Percentiles rank a stretch among this genome's conserved stretches.
Evolutionary conservation across 148 eudicot genomes (phyloP).

Genomic region (Arctostaphylos glauca): DNA sequence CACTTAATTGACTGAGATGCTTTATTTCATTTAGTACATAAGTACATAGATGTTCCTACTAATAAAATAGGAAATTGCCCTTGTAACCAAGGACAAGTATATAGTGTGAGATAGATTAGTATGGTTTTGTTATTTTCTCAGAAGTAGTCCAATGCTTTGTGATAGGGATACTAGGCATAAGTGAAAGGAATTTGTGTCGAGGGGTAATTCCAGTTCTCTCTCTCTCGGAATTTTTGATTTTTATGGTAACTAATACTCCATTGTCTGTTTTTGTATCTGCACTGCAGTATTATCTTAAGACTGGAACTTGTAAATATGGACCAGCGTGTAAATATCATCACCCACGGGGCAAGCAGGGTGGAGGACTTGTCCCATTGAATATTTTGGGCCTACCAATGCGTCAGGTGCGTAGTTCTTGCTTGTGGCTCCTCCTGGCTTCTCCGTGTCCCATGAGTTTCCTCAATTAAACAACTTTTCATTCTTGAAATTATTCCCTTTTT

Average conservation of each 20-base stretch:
- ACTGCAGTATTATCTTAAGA: conserved; percentile 68
- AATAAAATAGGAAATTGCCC: too few relatives aligned
- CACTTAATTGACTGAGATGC: conserved; percentile 6
- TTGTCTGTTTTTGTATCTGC: conserved; percentile 4
- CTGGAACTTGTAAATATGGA: conserved; percentile 81
- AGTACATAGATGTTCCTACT: not conserved
- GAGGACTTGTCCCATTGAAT: conserved; percentile 41
- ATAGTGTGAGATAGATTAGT: not conserved
- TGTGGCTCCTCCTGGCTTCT: conserved; percentile 12
- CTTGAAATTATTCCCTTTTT: not conserved
- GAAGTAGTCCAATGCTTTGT: not conserved
- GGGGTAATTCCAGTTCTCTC: not conserved
- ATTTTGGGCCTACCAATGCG: conserved; percentile 56
- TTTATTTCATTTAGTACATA: not conserved
- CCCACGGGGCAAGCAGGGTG: conserved; percentile 55
- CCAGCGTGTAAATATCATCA: conserved; percentile 70
- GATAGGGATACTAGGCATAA: not conserved
- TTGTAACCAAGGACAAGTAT: not conserved
- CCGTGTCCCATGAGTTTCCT: not conserved
- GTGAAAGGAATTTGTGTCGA: not conserved
- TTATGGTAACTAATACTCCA: not conserved
- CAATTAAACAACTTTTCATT: not conserved
- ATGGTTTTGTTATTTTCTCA: not conserved
- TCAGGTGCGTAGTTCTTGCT: conserved; percentile 14
- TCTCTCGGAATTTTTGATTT: not conserved